Conservation (phyloP, 768 basidiomycete species). For the Symmetrospora coprosmae region DNA sequence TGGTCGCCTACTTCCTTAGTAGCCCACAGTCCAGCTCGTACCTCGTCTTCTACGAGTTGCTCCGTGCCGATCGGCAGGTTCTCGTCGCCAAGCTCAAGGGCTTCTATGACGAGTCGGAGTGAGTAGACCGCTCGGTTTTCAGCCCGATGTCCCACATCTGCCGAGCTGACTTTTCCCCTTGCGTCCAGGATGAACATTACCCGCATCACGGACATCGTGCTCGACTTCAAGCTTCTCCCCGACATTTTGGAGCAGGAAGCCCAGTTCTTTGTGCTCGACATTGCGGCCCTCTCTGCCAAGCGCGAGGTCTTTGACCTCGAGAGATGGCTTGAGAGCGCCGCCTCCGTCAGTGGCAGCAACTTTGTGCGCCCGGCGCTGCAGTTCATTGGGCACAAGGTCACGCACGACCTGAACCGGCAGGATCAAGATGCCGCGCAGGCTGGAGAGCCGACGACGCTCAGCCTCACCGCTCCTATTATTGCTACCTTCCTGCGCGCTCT, state of each 20-base stretch:
- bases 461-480: conserved; percentile 71
- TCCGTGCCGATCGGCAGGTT: conserved; percentile 75
- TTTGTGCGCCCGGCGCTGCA: conserved; percentile 75
- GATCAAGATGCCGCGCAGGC: conserved; percentile 47
- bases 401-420: conserved; percentile 60
- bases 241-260: conserved; percentile 73
- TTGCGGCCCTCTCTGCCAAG: conserved; percentile 82
- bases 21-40: conserved; percentile 34
- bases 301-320: conserved; percentile 88
- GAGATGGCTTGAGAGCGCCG: conserved; percentile 87
- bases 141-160: background rate
- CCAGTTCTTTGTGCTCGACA: conserved; percentile 66
- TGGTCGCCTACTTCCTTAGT: conserved; percentile 72
- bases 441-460: conserved; percentile 63
- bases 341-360: conserved; percentile 62
- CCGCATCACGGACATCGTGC: conserved; percentile 83
- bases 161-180: too few species aligned
- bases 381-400: conserved; percentile 85
- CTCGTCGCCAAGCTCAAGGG: conserved; percentile 76
- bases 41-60: conserved; percentile 89
- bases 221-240: conserved; percentile 90
- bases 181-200: conserved; percentile 58
- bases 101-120: conserved; percentile 75
- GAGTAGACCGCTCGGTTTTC: too few species aligned
- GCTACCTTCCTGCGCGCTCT: conserved; percentile 83